Percentiles rank a stretch among this genome's conserved stretches.
These are phyloP conservation scores for Emydomyces testavorans DNA, from an alignment of 2,329 filamentous ascomycete genomes.

Conservation along the genomic window DNA sequence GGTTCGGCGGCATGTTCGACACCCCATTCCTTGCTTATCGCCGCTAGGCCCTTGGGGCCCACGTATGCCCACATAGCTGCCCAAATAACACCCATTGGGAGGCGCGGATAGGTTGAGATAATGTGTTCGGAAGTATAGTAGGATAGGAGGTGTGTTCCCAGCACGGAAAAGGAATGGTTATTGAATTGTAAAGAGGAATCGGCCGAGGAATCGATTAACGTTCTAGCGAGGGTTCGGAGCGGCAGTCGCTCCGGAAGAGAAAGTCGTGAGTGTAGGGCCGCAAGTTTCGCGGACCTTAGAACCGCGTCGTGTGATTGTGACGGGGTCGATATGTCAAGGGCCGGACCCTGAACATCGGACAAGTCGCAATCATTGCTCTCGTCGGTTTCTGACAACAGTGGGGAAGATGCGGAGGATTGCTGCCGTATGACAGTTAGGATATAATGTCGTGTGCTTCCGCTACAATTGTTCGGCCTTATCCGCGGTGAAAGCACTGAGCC, in stretches of 20 bases:
- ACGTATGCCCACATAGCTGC: slow-evolving; percentile 75
- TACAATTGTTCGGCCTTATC: slow-evolving; percentile 29
- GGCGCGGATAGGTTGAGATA: slow-evolving; percentile 75
- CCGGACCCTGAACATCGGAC: slow-evolving; percentile 15
- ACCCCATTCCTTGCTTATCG: slow-evolving; percentile 77
- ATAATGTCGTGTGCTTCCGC: slow-evolving; percentile 14
- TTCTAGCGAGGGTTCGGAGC: slow-evolving; percentile 70
- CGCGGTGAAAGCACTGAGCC: slow-evolving; percentile 40
- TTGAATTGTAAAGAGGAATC: slow-evolving; percentile 73
- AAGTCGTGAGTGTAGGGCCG: slow-evolving; percentile 82
- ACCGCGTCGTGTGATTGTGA: slow-evolving; percentile 61
- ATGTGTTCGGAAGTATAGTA: slow-evolving; percentile 86
- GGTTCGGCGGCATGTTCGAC: slow-evolving; percentile 78
- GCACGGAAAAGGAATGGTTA: slow-evolving; percentile 68
- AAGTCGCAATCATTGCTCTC: slow-evolving; percentile 22
- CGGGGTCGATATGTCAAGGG: slow-evolving; percentile 41
- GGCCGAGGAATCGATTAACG: slow-evolving; percentile 75
- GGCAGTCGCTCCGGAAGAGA: slow-evolving; percentile 71
- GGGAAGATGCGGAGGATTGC: slow-evolving; percentile 33
- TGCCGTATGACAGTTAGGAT: slow-evolving; percentile 27
- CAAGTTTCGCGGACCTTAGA: slow-evolving; percentile 69
- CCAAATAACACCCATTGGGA: slow-evolving; percentile 80
- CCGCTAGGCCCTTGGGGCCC: slow-evolving; percentile 60
- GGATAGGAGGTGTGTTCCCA: slow-evolving; percentile 72
- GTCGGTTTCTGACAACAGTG: slow-evolving; percentile 21